These are phyloP conservation scores for Penicillium antarcticum DNA, from an alignment of 495 filamentous ascomycete species.

Conservation along the genomic window DNA sequence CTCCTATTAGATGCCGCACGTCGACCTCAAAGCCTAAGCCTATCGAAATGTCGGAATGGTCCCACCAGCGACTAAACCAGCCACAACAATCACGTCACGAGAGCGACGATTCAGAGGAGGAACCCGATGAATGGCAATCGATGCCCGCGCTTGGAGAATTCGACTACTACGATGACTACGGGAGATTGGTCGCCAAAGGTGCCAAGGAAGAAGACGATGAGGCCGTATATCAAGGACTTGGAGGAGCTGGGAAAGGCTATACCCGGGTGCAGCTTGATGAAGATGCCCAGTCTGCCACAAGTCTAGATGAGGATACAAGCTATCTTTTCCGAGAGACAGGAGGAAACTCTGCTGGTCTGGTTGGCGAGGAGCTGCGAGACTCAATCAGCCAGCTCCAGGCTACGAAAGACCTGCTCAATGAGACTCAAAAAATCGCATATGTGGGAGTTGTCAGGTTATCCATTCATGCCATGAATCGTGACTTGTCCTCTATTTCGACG, in stretches of 20 bases:
- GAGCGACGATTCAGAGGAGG: constrained; percentile 42
- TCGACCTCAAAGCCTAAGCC: constrained; percentile 20
- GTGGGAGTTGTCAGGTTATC: constrained; percentile 82
- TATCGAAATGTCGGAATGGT: constrained; percentile 71
- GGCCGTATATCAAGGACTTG: constrained; percentile 68
- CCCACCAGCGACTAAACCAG: constrained; percentile 76
- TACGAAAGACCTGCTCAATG: constrained; percentile 92
- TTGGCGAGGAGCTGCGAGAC: constrained; percentile 80
- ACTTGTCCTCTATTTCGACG: constrained; percentile 54
- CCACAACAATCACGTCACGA: constrained; percentile 45
- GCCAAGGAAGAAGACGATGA: constrained; percentile 66
- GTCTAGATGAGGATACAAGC: constrained; percentile 94
- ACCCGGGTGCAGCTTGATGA: constrained; percentile 91
- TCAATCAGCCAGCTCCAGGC: constrained; percentile 87
- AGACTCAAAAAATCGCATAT: constrained; percentile 94
- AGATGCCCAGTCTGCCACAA: constrained; percentile 87
- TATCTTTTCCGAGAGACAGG: constrained; percentile 81
- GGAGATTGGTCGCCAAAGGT: constrained; percentile 78
- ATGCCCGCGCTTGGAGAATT: constrained; percentile 93
- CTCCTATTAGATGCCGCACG: constrained; percentile 9
- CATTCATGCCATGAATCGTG: constrained; percentile 71
- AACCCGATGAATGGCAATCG: constrained; percentile 74
- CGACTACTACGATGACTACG: constrained; percentile 94
- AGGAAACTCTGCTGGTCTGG: constrained; percentile 58
- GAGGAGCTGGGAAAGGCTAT: constrained; percentile 91